Base-by-base conservation (phyloP, 116 monocot species). In the Iris pallida region DNA sequence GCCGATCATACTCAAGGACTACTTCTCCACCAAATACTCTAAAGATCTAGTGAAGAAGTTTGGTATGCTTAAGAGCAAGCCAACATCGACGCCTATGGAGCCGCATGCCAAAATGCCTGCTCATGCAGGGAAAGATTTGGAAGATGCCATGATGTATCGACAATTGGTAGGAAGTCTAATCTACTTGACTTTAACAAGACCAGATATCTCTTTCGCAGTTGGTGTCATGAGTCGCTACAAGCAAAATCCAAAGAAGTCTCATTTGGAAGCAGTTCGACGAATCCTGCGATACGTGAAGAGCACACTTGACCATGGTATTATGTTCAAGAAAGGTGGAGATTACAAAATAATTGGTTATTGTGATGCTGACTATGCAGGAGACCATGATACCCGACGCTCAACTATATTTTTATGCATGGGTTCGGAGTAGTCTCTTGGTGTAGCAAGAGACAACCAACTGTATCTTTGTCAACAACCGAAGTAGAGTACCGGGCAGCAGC, bases 331-430 rank as follows among this genome's bases (percentile, higher is more conserved):
- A 69, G 63, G 52, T 15, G 62, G 45, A 69, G 41, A 60, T n/a
- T 63, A 19, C 9, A 47, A 53, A 17, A 2, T 76, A 19, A 41
- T 42, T 45, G 68, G 69, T 42, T 76, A 55, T 20, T 70, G 69
- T 76, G 76, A 76, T 60, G 69, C 51, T 44, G 54, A 69, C 42
- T 63, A 70, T 70, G 61, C 61, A 61, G 61, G 61, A 17, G 61
- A 61, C 12, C 61, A 61, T 1, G 61, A 61, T 12, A 61, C 70
- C 9, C 70, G 42, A 18, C 10, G 19, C 12, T 76, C 70, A 63
- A 76, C 70, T 16, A 75, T 75, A 53, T 43, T 17, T 69, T 76
- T 6, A 55, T 13, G 8, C 63, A 70, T 63, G 54, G 61, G 5
- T 59, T 42, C 0, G 19, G 61, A 63, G 69, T 9, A 59, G 15